phyloP scores from a whole-genome alignment of 2,329 filamentous ascomycete genomes.

The Cercospora brassicicola region DNA sequence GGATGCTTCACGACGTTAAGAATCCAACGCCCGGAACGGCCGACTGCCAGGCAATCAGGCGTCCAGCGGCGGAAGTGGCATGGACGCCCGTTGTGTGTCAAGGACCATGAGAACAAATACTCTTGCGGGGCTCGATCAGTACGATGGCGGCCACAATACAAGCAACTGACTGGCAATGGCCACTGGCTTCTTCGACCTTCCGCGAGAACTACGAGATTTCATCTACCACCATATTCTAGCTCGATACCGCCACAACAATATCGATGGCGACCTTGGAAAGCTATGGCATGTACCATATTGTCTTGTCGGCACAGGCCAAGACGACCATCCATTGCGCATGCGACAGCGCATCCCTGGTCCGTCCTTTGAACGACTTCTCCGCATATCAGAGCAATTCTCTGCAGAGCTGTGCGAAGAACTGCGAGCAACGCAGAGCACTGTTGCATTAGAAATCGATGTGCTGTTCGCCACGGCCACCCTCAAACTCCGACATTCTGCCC shows the following conservation, averaged over 20 bases:
- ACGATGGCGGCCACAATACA: background rate
- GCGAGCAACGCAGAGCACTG: background rate
- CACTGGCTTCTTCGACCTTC: background rate
- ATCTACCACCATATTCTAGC: background rate
- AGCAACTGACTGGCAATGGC: background rate
- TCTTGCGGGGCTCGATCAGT: background rate
- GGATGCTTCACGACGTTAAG: background rate
- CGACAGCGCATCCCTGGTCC: background rate
- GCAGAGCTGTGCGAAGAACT: background rate
- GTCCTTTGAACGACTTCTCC: constrained; percentile 3
- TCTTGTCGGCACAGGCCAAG: background rate
- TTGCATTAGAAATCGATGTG: background rate
- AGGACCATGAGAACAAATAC: background rate
- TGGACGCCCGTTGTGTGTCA: background rate
- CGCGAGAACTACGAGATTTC: constrained; percentile 2
- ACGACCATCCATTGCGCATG: constrained; percentile 6
- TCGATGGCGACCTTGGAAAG: background rate
- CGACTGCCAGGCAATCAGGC: background rate
- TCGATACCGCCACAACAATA: background rate
- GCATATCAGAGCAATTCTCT: background rate
- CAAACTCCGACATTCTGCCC: constrained; percentile 2
- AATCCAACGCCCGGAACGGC: background rate
- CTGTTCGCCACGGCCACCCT: background rate
- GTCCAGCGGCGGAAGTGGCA: background rate
- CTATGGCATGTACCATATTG: background rate